Evolutionary conservation across 176 grass and related monocot genomes (phyloP).

Genomic region (Bolboschoenus planiculmis): DNA sequence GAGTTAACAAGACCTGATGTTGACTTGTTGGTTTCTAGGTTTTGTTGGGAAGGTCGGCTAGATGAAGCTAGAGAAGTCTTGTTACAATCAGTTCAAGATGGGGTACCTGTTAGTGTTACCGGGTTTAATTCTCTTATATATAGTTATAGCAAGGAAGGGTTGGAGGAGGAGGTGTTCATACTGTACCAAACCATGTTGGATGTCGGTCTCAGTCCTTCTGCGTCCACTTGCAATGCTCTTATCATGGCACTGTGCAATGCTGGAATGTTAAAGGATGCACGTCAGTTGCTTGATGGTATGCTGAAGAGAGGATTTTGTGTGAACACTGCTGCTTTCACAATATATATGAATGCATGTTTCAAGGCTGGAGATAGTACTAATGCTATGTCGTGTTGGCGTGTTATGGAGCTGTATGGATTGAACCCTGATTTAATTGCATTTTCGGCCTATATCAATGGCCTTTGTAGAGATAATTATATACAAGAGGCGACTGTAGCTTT

Average conservation of each 20-base stretch:
- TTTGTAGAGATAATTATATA: constrained; percentile 50
- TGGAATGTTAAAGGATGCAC: constrained; percentile 44
- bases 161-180: constrained; percentile 53
- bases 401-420: constrained; percentile 43
- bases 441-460: constrained; percentile 69
- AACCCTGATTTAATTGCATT: constrained; percentile 75
- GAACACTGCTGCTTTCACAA: constrained; percentile 57
- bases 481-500: constrained; percentile 62
- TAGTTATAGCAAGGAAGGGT: constrained; percentile 71
- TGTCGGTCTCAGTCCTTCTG: constrained; percentile 41
- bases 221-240: constrained; percentile 66
- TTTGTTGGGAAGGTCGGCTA: constrained; percentile 61
- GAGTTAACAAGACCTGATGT: constrained; percentile 35
- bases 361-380: constrained; percentile 39
- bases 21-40: constrained; percentile 57
- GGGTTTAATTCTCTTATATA: constrained; percentile 68
- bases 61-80: constrained; percentile 59
- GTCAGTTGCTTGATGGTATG: constrained; percentile 54
- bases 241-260: constrained; percentile 64
- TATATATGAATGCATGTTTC: constrained; percentile 75
- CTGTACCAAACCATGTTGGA: constrained; percentile 59
- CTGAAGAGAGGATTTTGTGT: constrained; percentile 55
- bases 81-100: constrained; percentile 34
- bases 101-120: constrained; percentile 39
- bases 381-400: constrained; percentile 70